Percentiles rank a stretch among this genome's conserved stretches.
These are phyloP conservation scores for Chrysanthemum makinoi DNA, from an alignment of 129 eudicot species.

Conservation along the genomic window DNA sequence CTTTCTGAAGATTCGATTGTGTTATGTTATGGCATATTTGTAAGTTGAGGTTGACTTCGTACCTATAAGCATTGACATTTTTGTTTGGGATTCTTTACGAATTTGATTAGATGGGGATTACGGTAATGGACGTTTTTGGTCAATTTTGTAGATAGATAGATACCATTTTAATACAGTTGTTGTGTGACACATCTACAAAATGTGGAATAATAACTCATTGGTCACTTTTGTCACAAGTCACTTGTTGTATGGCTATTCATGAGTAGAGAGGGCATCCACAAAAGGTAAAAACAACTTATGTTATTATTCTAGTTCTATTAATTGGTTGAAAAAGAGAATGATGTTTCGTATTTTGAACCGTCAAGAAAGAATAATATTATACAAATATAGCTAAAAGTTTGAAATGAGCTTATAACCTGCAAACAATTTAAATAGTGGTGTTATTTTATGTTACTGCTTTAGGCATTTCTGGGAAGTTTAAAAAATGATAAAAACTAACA, in stretches of 20 bases:
- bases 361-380: neutral
- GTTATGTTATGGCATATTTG: neutral
- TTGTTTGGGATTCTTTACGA: neutral
- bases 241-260: slow-evolving; percentile 28
- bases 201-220: slow-evolving; percentile 20
- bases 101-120: slow-evolving; percentile 20
- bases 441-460: no score
- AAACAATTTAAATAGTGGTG: neutral
- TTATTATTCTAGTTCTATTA: slow-evolving; percentile 7
- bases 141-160: neutral
- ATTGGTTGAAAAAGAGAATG: slow-evolving; percentile 13
- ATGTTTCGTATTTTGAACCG: neutral
- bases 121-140: slow-evolving; percentile 18
- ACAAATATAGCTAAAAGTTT: neutral
- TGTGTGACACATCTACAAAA: slow-evolving; percentile 23
- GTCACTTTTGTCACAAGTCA: slow-evolving; percentile 29
- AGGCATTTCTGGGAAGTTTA: neutral
- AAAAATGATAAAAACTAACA: neutral
- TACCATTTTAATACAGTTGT: slow-evolving; percentile 4
- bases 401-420: neutral
- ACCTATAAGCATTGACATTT: slow-evolving; percentile 17
- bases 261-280: slow-evolving; percentile 12
- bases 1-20: neutral
- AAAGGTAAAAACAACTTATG: slow-evolving; percentile 22
- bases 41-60: slow-evolving; percentile 23